Conservation (phyloP, 176 grass and related monocot genomes). For the Areca catechu region DNA sequence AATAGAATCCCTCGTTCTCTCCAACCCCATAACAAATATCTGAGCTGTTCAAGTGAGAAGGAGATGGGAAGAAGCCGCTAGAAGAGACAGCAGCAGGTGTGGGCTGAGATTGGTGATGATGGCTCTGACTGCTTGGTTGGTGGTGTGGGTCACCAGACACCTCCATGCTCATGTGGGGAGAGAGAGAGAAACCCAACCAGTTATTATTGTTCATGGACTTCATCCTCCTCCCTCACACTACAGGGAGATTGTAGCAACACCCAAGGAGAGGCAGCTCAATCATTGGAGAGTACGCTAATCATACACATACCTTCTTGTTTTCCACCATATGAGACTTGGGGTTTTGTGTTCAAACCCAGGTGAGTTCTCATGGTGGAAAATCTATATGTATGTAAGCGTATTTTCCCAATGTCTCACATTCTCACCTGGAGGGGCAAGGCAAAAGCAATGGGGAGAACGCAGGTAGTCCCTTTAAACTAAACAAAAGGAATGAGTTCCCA, state of each 20-base stretch:
- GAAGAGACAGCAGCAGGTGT: conserved; percentile 40
- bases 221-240: conserved; percentile 32
- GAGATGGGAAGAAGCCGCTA: conserved; percentile 6
- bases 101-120: conserved; percentile 30
- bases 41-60: not conserved
- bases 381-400: too few species aligned
- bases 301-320: conserved; percentile 41
- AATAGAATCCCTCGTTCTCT: conserved; percentile 41
- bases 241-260: conserved; percentile 6
- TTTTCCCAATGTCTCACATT: not conserved
- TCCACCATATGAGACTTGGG: conserved; percentile 51
- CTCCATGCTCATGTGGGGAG: conserved; percentile 58
- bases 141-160: conserved; percentile 18
- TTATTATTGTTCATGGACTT: conserved; percentile 58
- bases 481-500: conserved; percentile 81
- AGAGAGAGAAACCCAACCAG: conserved; percentile 93
- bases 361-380: not conserved
- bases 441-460: conserved; percentile 1
- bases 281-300: conserved; percentile 88
- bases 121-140: conserved; percentile 31
- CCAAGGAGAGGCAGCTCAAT: conserved; percentile 41
- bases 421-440: not conserved
- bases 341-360: conserved; percentile 26
- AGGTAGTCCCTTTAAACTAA: conserved; percentile 63
- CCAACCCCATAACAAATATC: conserved; percentile 24